phyloP scores from a whole-genome alignment of 2,329 filamentous ascomycete species.

The Beauveria sp. region DNA sequence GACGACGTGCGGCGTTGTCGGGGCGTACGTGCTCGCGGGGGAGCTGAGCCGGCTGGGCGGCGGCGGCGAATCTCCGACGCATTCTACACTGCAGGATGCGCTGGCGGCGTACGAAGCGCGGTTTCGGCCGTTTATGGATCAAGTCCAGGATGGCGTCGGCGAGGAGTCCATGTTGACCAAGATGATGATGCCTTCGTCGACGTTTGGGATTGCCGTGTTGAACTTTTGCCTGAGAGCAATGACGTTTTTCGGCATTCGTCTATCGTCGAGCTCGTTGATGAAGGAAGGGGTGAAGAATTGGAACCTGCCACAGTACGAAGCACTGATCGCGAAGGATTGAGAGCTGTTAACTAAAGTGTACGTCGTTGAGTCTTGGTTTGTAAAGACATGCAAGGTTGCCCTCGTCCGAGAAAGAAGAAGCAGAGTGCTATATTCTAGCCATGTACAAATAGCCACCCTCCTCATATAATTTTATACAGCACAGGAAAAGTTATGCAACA shows the following conservation, averaged over 20 bases:
- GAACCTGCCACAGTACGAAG: slow-evolving; percentile 9
- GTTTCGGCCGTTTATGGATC: slow-evolving; percentile 36
- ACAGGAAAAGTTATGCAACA: no score
- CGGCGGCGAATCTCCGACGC: not conserved
- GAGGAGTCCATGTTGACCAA: not conserved
- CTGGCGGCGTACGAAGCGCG: slow-evolving; percentile 35
- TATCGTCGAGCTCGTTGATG: slow-evolving; percentile 7
- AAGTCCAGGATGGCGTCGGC: slow-evolving; percentile 21
- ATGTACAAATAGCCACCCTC: no score
- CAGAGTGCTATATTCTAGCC: no score
- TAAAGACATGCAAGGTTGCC: no score
- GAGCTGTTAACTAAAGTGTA: no score
- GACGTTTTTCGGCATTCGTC: slow-evolving; percentile 6
- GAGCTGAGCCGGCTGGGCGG: slow-evolving; percentile 29
- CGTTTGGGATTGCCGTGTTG: not conserved
- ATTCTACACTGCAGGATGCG: slow-evolving; percentile 20
- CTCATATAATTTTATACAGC: no score
- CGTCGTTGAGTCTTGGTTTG: no score
- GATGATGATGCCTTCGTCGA: slow-evolving; percentile 6
- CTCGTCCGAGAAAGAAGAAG: no score
- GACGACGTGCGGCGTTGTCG: slow-evolving; percentile 38
- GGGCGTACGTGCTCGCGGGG: slow-evolving; percentile 50
- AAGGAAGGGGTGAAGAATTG: slow-evolving; percentile 10
- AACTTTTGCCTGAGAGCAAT: not conserved
- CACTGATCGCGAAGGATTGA: not conserved